Percentiles rank a stretch among this genome's conserved stretches.
phyloP scores from a whole-genome alignment of 2,329 filamentous ascomycete species.

The Taxawa tesnikishii region DNA sequence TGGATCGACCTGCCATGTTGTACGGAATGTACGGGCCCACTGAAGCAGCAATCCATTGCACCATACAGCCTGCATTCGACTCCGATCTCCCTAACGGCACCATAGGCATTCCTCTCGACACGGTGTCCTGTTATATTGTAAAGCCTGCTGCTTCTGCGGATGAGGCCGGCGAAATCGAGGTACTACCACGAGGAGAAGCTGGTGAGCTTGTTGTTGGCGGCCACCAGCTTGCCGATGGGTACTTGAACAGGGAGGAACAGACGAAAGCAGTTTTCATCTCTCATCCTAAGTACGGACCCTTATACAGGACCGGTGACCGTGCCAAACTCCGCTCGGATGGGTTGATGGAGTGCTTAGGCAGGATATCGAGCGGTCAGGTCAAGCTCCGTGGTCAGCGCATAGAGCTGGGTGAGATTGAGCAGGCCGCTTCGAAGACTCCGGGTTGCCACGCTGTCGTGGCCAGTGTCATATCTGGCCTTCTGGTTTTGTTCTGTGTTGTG shows the following conservation, averaged over 20 bases:
- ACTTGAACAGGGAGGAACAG: constrained; percentile 69
- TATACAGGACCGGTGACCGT: constrained; percentile 81
- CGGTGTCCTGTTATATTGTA: constrained; percentile 66
- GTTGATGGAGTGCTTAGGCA: constrained; percentile 69
- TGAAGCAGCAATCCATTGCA: constrained; percentile 85
- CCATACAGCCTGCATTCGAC: constrained; percentile 53
- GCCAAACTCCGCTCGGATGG: constrained; percentile 57
- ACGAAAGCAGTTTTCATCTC: constrained; percentile 60
- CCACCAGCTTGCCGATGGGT: constrained; percentile 64
- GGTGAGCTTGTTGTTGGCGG: constrained; percentile 79
- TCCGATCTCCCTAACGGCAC: constrained; percentile 47
- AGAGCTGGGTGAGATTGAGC: constrained; percentile 58
- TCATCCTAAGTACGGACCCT: constrained; percentile 48
- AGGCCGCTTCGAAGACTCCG: constrained; percentile 46
- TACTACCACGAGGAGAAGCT: constrained; percentile 53
- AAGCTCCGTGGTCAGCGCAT: constrained; percentile 77
- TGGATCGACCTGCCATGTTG: constrained; percentile 47
- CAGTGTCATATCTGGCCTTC: constrained; percentile 50
- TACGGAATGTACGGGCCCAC: constrained; percentile 95
- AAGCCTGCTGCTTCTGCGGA: constrained; percentile 25
- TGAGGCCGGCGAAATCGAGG: constrained; percentile 23
- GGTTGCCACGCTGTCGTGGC: constrained; percentile 54
- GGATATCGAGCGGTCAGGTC: constrained; percentile 68
- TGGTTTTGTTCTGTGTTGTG: constrained; percentile 64
- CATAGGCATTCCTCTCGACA: constrained; percentile 69